Base-by-base conservation (phyloP, 169 alveolate species). In the Plasmodium vinckei region DNA sequence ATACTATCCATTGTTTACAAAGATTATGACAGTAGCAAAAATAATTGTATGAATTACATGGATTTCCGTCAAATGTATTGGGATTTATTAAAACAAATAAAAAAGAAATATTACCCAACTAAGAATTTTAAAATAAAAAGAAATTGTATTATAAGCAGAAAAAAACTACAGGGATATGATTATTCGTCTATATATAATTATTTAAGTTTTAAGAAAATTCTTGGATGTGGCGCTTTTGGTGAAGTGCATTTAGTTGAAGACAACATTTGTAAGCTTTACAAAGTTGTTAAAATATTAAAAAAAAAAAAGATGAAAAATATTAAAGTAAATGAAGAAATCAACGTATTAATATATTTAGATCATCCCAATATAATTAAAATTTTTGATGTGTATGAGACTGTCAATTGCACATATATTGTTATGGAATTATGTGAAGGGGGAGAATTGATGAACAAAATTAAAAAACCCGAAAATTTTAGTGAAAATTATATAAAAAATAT, bases 401-500 rank as follows among this genome's bases (percentile, higher is more conserved):
- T 87, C 59, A 95, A 96, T 44, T 95, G 95, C 72, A 95, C 97
- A n/a, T 97, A 97, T 92, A 94, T 97, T 84, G 98, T 97, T 59
- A 96, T 97, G 98, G 99, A 97, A 89, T 94, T 96, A 67, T 95
- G 98, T 70, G 87, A 92, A n/a, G 99, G 99, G 13, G 99, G 99
- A 27, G 99, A 99, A 93, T 95, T 99, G 54, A 98, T 99, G 87
- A 99, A 97, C 79, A 96, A 98, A 82, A 98, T 98, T 39, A 94
- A 93, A 9, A 96, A 95, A 47, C 95, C 93, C 33, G 97, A 97
- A 63, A 94, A 94, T 49, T 96, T 97, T 77, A 90, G 94, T 25
- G 99, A 98, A 87, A 93, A 87, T 63, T 95, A 97, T 82, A 97
- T 97, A 51, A 97, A 98, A 9, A 92, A 92, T 79, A 92, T 98